These are phyloP conservation scores for Stephania cephalantha DNA, from an alignment of 164 flowering plant species.

Conservation along the genomic window DNA sequence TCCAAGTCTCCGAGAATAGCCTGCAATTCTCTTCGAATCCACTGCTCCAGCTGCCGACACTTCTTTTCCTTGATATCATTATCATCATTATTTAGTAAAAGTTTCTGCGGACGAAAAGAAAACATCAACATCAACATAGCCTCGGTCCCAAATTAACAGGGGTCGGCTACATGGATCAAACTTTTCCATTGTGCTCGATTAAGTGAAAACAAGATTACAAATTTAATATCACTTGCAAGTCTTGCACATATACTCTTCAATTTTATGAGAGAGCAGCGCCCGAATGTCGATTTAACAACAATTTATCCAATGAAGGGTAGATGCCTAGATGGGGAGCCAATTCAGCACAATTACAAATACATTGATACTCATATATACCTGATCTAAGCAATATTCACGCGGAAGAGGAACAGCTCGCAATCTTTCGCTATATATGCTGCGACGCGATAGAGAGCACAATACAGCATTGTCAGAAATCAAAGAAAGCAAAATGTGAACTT, in stretches of 20 bases:
- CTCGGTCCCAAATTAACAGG: too few relatives aligned
- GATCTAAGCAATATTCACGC: constrained; percentile 12
- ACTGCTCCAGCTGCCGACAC: constrained; percentile 51
- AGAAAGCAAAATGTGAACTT: not conserved
- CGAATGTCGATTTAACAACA: not conserved
- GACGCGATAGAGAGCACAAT: not conserved
- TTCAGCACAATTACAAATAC: not conserved
- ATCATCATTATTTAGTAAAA: constrained; percentile 16
- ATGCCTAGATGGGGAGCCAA: not conserved
- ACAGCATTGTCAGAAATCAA: not conserved
- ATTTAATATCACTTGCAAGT: too few relatives aligned
- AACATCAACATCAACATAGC: too few relatives aligned
- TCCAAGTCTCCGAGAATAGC: constrained; percentile 68
- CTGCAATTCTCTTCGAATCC: constrained; percentile 71
- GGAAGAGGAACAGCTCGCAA: constrained; percentile 42
- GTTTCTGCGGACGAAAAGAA: constrained; percentile 23
- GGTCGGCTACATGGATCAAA: too few relatives aligned
- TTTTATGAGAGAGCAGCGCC: not conserved
- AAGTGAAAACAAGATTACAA: too few relatives aligned
- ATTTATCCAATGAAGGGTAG: not conserved
- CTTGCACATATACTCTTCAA: not conserved
- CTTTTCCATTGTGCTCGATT: too few relatives aligned
- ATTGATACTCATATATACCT: constrained; percentile 8
- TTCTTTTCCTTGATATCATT: constrained; percentile 25
- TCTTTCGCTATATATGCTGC: constrained; percentile 39